Percentiles rank a stretch among this genome's conserved stretches.
Conservation (phyloP, 2,329 filamentous ascomycete species). For the Aspergillus caelatus region DNA sequence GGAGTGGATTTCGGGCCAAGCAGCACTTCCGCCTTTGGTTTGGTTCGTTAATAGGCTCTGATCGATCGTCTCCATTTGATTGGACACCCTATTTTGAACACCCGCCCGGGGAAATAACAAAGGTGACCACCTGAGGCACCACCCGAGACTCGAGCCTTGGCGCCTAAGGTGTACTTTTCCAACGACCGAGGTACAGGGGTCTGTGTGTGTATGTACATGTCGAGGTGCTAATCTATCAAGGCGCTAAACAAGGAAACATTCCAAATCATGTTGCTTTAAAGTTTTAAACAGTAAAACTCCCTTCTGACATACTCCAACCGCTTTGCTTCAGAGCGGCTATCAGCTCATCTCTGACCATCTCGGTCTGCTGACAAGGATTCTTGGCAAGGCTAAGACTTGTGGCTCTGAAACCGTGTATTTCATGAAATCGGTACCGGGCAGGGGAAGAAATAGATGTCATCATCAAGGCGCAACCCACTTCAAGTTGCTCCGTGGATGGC, state of each 20-base stretch:
- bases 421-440: too few relatives aligned
- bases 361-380: too few relatives aligned
- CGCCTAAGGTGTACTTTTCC: neutral
- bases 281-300: too few relatives aligned
- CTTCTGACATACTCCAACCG: too few relatives aligned
- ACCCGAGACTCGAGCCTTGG: neutral
- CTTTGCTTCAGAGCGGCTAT: too few relatives aligned
- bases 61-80: slow-evolving; percentile 16
- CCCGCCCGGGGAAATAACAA: neutral
- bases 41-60: slow-evolving; percentile 1
- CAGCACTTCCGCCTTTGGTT: neutral
- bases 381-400: too few relatives aligned
- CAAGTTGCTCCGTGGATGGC: too few relatives aligned
- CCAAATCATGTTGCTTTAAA: too few relatives aligned
- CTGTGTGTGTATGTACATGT: neutral
- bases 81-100: slow-evolving; percentile 7
- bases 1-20: neutral
- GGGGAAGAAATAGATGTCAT: too few relatives aligned
- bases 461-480: too few relatives aligned
- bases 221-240: neutral
- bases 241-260: neutral
- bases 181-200: neutral
- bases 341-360: too few relatives aligned
- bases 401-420: too few relatives aligned
- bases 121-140: neutral